Conservation (phyloP, 1,284 basidiomycete species). For the Leucoagaricus sp. region DNA sequence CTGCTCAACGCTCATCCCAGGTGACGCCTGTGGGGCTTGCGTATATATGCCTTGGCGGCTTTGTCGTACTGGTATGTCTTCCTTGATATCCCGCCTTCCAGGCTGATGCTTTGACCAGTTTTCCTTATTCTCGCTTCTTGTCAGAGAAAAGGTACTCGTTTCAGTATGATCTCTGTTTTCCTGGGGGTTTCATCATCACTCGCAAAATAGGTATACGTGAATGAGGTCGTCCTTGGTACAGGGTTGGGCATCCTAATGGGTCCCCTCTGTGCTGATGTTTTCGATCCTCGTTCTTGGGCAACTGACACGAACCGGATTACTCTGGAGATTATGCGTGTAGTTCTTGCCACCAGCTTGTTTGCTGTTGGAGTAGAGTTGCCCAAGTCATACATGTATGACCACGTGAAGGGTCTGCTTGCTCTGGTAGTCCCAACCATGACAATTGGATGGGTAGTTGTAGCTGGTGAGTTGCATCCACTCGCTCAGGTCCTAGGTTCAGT, state of each 20-base stretch:
- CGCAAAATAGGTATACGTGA: constrained; percentile 69
- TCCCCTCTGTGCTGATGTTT: constrained; percentile 74
- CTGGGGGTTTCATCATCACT: neutral
- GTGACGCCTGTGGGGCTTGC: constrained; percentile 18
- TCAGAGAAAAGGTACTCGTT: constrained; percentile 70
- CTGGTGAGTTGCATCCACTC: constrained; percentile 40
- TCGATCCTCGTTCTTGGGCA: constrained; percentile 83
- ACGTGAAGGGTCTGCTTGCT: constrained; percentile 57
- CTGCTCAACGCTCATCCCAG: constrained; percentile 15
- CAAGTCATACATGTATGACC: constrained; percentile 61
- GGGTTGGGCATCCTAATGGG: constrained; percentile 63
- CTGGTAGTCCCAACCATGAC: constrained; percentile 82
- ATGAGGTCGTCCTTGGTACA: constrained; percentile 92
- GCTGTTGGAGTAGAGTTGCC: constrained; percentile 77
- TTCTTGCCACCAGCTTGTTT: constrained; percentile 71
- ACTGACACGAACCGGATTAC: constrained; percentile 59
- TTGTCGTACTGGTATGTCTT: constrained; percentile 14
- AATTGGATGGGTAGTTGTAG: constrained; percentile 71
- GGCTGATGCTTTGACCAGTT: constrained; percentile 47
- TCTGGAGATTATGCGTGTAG: constrained; percentile 75
- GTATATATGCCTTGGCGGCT: constrained; percentile 17
- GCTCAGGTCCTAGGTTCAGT: neutral
- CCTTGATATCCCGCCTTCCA: too few relatives aligned
- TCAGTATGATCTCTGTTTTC: neutral
- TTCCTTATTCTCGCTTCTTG: constrained; percentile 77